phyloP scores from a whole-genome alignment of 2,329 filamentous ascomycete species.

The Aspergillus eucalypticola region DNA sequence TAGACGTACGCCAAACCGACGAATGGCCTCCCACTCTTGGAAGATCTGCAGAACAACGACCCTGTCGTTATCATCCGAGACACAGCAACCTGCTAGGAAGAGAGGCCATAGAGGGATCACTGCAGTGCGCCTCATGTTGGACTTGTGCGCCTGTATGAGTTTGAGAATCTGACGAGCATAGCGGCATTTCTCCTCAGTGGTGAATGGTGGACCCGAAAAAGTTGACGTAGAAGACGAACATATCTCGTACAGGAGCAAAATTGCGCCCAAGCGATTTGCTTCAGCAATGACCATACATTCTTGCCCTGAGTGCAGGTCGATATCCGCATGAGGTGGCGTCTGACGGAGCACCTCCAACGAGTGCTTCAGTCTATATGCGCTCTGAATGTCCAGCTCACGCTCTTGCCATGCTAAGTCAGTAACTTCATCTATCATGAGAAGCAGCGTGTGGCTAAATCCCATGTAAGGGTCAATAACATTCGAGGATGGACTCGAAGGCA shows the following conservation, averaged over 20 bases:
- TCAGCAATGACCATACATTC: background rate
- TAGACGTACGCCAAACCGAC: conserved; percentile 25
- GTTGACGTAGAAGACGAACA: background rate
- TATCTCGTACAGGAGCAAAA: background rate
- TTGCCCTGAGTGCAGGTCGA: background rate
- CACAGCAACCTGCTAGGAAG: conserved; percentile 31
- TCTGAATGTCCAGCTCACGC: background rate
- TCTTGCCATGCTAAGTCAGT: background rate
- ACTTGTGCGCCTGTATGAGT: background rate
- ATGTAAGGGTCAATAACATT: background rate
- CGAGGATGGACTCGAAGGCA: background rate
- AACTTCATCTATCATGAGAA: background rate
- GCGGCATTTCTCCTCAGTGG: background rate
- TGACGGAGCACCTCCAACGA: background rate
- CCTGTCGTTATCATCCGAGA: conserved; percentile 22
- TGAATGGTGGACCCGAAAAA: background rate
- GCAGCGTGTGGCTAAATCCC: background rate
- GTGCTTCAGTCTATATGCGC: background rate
- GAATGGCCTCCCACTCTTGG: conserved; percentile 21
- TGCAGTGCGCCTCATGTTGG: conserved; percentile 25
- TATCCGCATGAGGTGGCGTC: background rate
- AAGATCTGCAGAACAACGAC: conserved; percentile 27
- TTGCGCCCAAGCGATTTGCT: background rate
- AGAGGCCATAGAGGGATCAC: conserved; percentile 30
- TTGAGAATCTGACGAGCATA: background rate